Evolutionary conservation across 2,329 filamentous ascomycete genomes (phyloP).

Genomic region (Monilinia fructigena): DNA sequence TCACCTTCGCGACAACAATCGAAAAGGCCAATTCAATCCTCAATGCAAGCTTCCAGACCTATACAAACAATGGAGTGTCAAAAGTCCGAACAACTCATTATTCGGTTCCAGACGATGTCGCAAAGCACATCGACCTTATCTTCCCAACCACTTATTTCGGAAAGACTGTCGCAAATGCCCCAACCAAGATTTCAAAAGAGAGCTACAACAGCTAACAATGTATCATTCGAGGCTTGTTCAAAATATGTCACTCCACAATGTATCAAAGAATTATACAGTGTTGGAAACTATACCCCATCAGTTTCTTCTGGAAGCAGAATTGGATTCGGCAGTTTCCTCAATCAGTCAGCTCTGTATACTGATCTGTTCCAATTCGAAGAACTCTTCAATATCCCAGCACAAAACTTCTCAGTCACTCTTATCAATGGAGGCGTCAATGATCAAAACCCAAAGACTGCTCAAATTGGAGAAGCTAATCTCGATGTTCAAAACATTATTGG

Average conservation of each 20-base stretch:
- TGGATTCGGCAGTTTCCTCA: constrained; percentile 53
- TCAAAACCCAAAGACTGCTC: constrained; percentile 38
- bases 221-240: constrained; percentile 32
- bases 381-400: constrained; percentile 44
- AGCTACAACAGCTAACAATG: constrained; percentile 7
- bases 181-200: constrained; percentile 17
- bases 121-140: constrained; percentile 34
- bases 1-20: constrained; percentile 51
- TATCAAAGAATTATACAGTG: constrained; percentile 50
- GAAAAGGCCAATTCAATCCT: constrained; percentile 52
- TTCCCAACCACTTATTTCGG: constrained; percentile 37
- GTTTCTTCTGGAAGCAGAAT: constrained; percentile 48
- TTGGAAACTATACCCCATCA: constrained; percentile 47
- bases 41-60: constrained; percentile 51
- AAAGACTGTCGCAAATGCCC: constrained; percentile 26
- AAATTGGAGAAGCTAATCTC: constrained; percentile 30
- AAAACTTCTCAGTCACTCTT: constrained; percentile 46
- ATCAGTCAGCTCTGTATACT: constrained; percentile 48
- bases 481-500: constrained; percentile 57
- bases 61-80: constrained; percentile 49
- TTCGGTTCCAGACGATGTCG: constrained; percentile 33
- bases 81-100: constrained; percentile 35
- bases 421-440: constrained; percentile 46
- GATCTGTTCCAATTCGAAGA: constrained; percentile 46
- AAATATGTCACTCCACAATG: constrained; percentile 48